A percentile compares a stretch with the other conserved stretches of the same genome.
phyloP scores from a whole-genome alignment of 306 rosid species.

The Argentina anserina region DNA sequence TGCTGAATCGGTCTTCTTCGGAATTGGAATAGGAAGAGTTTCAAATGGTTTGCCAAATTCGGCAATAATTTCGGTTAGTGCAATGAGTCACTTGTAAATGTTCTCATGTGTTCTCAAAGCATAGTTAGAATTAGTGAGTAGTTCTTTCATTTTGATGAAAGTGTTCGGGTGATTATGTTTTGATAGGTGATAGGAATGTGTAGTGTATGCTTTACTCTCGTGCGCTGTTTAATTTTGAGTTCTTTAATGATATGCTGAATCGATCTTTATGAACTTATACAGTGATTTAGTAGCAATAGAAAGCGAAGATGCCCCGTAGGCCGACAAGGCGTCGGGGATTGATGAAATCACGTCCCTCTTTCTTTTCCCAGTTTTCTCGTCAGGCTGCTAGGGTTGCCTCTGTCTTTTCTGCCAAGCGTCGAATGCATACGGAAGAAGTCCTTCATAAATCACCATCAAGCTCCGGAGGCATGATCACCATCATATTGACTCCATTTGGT shows the following conservation, averaged over 20 bases:
- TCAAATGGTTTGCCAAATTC: background rate
- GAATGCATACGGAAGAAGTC: constrained; percentile 10
- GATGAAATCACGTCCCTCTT: constrained; percentile 41
- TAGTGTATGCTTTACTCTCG: background rate
- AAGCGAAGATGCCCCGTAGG: constrained; percentile 45
- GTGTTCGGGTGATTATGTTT: background rate
- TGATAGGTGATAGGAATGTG: background rate
- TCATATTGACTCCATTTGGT: background rate
- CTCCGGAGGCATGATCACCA: constrained; percentile 19
- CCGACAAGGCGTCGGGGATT: constrained; percentile 30
- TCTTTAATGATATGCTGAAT: background rate
- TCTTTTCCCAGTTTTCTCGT: constrained; percentile 65
- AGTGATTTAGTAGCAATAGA: background rate
- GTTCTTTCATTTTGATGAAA: background rate
- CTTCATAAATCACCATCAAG: constrained; percentile 20
- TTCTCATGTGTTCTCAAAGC: background rate
- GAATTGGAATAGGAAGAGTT: background rate
- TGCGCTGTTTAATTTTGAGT: background rate
- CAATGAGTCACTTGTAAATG: background rate
- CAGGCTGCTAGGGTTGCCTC: constrained; percentile 39
- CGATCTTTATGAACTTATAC: background rate
- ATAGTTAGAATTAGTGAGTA: background rate
- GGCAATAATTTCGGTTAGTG: background rate
- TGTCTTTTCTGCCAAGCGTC: constrained; percentile 18
- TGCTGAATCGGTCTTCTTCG: background rate